Base-by-base conservation (phyloP, 2,329 filamentous ascomycete genomes). In the Curvularia eragrostidis region DNA sequence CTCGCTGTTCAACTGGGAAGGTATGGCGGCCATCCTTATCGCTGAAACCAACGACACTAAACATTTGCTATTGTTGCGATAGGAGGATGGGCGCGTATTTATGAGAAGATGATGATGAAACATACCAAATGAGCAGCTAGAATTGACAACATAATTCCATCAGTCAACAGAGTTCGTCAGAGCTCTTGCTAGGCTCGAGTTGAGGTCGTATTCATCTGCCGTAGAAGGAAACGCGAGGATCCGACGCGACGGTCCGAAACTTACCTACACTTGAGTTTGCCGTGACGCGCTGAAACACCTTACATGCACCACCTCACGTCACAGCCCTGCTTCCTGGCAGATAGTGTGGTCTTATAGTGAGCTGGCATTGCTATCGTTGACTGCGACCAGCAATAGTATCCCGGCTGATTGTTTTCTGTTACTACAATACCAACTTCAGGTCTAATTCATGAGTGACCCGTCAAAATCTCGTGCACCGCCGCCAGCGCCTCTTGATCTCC, bases 401-500 rank as follows among this genome's bases (percentile, higher is more conserved):
- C 28, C 4, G 7, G 21, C 24, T 15, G n/a, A n/a, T n/a, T n/a
- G n/a, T 43, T 23, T 28, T 44, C 18, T 15, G 7, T 30, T 21
- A 18, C 19, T 53, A 9, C 39, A 34, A n/a, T 28, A 23, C 18
- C 43, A 19, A 32, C 15, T 26, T 18, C 32, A 44, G 8, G 39
- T 10, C 19, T 8, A 7, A 57, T 15, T 38, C 38, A 65, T 63
- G 62, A 63, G 38, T 48, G 44, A 54, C 46, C 30, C 52, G 41
- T 56, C 55, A 43, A 42, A 48, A 23, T 50, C 55, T 49, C 60
- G 19, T 46, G 39, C 47, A 12, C 47, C 51, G 32, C 51, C 54
- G 34, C 61, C 15, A 32, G 51, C 52, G 39, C 63, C 23, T 47
- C 55, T 63, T 46, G 28, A 59, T 30, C 59, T 61, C 15, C 56